Conservation (phyloP, 768 basidiomycete species). For the Suillus hirtellus region DNA sequence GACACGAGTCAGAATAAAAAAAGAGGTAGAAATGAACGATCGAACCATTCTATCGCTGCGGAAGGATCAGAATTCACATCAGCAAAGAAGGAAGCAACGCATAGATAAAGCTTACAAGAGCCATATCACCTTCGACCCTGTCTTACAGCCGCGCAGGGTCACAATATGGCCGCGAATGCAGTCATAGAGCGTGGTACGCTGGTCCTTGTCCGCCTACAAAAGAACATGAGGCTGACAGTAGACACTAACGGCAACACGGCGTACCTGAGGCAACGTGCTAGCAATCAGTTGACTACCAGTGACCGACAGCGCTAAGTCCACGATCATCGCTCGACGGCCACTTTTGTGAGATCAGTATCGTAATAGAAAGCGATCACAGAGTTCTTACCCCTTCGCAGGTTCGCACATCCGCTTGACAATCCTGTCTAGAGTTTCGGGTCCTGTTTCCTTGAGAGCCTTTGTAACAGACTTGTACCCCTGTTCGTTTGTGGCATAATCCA, state of each 20-base stretch:
- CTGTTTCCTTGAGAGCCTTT: constrained; percentile 85
- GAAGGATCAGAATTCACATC: constrained; percentile 11
- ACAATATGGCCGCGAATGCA: constrained; percentile 88
- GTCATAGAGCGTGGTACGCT: constrained; percentile 78
- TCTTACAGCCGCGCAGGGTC: constrained; percentile 87
- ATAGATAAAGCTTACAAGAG: constrained; percentile 53
- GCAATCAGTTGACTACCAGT: constrained; percentile 87
- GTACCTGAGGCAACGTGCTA: constrained; percentile 73
- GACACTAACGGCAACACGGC: constrained; percentile 19
- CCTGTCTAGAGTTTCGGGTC: constrained; percentile 70
- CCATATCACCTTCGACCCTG: constrained; percentile 91
- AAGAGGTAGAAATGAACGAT: constrained; percentile 1
- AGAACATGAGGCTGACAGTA: constrained; percentile 14
- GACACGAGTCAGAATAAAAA: constrained; percentile 19
- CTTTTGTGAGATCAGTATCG: constrained; percentile 34
- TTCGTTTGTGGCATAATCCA: constrained; percentile 78
- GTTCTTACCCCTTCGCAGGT: constrained; percentile 69
- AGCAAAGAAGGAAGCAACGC: neutral
- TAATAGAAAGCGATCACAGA: neutral
- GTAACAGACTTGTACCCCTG: constrained; percentile 88
- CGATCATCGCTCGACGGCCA: constrained; percentile 80
- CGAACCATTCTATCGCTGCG: constrained; percentile 59
- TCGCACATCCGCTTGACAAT: constrained; percentile 85
- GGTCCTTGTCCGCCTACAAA: constrained; percentile 78
- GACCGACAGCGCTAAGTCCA: constrained; percentile 80